Conservation (phyloP, 2,329 filamentous ascomycete species). For the Cladobotryum mycophilum region DNA sequence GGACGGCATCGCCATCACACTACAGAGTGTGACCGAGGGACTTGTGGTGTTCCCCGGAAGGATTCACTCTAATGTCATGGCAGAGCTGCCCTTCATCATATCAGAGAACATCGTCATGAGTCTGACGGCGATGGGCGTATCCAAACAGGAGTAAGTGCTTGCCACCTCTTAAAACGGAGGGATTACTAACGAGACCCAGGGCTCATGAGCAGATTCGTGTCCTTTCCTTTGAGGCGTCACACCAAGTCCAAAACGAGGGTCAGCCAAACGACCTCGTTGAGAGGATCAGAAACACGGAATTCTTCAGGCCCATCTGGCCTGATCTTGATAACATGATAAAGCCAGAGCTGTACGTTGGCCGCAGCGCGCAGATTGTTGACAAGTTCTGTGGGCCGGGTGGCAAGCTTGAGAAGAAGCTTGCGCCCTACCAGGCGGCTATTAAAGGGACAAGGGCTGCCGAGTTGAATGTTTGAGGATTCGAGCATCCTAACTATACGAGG, state of each 20-base stretch:
- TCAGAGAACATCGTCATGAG: constrained; percentile 68
- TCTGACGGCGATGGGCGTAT: constrained; percentile 62
- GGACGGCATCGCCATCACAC: constrained; percentile 59
- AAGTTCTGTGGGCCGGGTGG: constrained; percentile 36
- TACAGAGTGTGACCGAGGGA: constrained; percentile 62
- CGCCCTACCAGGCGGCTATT: constrained; percentile 32
- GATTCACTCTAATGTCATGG: constrained; percentile 60
- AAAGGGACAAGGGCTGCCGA: constrained; percentile 10
- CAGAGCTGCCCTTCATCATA: constrained; percentile 78
- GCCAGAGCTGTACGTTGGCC: constrained; percentile 47
- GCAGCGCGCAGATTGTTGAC: constrained; percentile 40
- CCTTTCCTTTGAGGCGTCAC: constrained; percentile 67
- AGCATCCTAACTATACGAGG: no score
- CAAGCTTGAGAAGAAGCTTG: constrained; percentile 32
- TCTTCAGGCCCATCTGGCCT: constrained; percentile 66
- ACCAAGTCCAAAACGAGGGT: constrained; percentile 53
- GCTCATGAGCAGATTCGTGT: constrained; percentile 85
- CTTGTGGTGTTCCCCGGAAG: constrained; percentile 73
- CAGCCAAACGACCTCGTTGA: constrained; percentile 76
- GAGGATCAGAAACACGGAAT: constrained; percentile 63
- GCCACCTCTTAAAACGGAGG: neutral
- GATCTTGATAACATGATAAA: constrained; percentile 65
- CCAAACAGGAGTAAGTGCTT: constrained; percentile 54
- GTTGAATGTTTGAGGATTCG: constrained; percentile 5
- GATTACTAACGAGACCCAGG: constrained; percentile 12